Evolutionary conservation across 2,329 filamentous ascomycete genomes (phyloP).

Genomic region (Aspergillus quadrilineatus): DNA sequence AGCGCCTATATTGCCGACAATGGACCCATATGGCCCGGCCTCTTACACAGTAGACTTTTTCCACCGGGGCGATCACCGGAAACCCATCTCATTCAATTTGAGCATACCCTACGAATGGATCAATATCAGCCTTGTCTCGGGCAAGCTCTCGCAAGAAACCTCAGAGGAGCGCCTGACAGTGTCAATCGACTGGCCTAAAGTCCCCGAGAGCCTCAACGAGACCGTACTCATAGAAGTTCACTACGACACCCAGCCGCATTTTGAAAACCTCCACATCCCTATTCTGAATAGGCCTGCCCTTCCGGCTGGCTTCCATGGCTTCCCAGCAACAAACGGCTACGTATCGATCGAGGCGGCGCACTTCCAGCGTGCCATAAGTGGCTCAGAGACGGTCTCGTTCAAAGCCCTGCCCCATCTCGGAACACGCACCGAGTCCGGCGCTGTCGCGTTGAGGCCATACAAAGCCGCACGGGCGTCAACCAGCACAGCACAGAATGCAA

Average conservation of each 20-base stretch:
- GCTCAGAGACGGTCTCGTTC: conserved; percentile 47
- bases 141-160: conserved; percentile 49
- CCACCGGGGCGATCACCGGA: too few species aligned
- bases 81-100: too few species aligned
- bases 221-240: conserved; percentile 18
- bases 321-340: conserved; percentile 59
- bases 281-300: conserved; percentile 49
- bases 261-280: conserved; percentile 53
- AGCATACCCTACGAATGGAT: conserved; percentile 44
- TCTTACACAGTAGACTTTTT: too few species aligned
- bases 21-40: too few species aligned
- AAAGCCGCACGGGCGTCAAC: too few species aligned
- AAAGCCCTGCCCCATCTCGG: conserved; percentile 51
- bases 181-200: conserved; percentile 57
- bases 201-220: conserved; percentile 31
- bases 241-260: conserved; percentile 23
- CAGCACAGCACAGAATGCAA: too few species aligned
- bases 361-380: conserved; percentile 25
- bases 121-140: conserved; percentile 48
- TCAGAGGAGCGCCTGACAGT: conserved; percentile 56
- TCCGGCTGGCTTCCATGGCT: conserved; percentile 58
- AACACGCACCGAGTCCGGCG: conserved; percentile 59
- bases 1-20: too few species aligned
- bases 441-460: conserved; percentile 42
- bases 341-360: conserved; percentile 38